Evolutionary conservation across 2,329 filamentous ascomycete species (phyloP), one percentile per base, ranked within the genome.

Genomic region (Colletotrichum gloeosporioides): DNA sequence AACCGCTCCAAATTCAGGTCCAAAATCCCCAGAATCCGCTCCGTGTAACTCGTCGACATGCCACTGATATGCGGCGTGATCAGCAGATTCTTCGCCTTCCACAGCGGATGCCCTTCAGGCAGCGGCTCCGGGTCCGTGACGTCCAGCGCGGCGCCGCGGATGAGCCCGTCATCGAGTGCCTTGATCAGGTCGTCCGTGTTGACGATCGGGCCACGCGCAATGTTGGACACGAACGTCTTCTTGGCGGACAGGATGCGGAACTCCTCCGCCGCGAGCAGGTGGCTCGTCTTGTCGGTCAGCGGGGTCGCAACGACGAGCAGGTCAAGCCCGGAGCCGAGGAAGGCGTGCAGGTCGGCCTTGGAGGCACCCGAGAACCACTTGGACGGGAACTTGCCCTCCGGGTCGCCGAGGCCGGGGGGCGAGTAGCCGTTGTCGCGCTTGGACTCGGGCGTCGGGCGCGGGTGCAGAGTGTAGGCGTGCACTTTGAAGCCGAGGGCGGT

Each of bases 51-150:
- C 1, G 81, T 84, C 9, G 87, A 88, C 8, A 77, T 78, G 1
- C 86, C 87, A 66, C 88, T 89, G 13, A 90, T 82, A 77, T 90
- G 89, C 18, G 89, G 89, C 27, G 88, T 89, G 62, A 96, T 90
- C 68, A 93, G 89, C 18, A 93, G 87, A 82, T 96, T 95, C 76
- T 91, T 90, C 16, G 93, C 87, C 31, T 87, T 89, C 94, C 94
- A 96, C 67, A 96, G 84, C 77, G 91, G 89, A 81, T 94, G 91
- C 6, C 93, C 90, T 4, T 88, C 84, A 0, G 94, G 94, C 77
- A 96, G 82, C 1, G 95, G 95, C 83, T 96, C 95, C 0, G 95
- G 95, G 76, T 96, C 94, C 3, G 94, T 94, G 1, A 96, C 95
- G 81, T 96, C 95, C 55, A 96, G 84, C 2, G 94, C 94, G 0